phyloP scores from a whole-genome alignment of 495 filamentous ascomycete genomes.

The Xylaria cubensis region DNA sequence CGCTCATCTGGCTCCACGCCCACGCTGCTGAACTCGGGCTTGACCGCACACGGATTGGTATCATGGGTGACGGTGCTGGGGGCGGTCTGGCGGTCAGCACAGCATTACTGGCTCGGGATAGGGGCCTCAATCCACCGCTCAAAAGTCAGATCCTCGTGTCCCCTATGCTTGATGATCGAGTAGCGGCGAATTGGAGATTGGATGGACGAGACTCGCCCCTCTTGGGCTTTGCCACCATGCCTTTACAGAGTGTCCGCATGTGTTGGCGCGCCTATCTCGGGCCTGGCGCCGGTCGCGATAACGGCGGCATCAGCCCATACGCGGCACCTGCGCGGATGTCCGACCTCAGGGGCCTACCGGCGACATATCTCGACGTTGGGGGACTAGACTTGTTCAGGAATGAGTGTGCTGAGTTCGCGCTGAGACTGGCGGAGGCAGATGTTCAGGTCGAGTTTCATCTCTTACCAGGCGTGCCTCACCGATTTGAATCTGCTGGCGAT shows the following conservation, averaged over 20 bases:
- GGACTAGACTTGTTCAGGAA: slow-evolving; percentile 44
- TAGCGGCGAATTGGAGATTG: not conserved
- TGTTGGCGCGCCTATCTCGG: slow-evolving; percentile 34
- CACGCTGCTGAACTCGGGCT: slow-evolving; percentile 30
- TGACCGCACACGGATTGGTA: slow-evolving; percentile 36
- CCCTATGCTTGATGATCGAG: slow-evolving; percentile 43
- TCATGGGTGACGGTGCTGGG: slow-evolving; percentile 42
- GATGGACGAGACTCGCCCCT: slow-evolving; percentile 13
- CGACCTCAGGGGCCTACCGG: slow-evolving; percentile 36
- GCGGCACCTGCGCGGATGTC: slow-evolving; percentile 32
- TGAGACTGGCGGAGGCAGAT: slow-evolving; percentile 40
- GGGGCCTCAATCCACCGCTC: slow-evolving; percentile 30
- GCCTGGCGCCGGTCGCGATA: slow-evolving; percentile 14
- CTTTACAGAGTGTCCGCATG: not conserved
- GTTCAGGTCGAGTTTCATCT: slow-evolving; percentile 51
- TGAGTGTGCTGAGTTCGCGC: slow-evolving; percentile 44
- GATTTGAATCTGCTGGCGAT: slow-evolving; percentile 28
- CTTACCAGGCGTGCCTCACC: slow-evolving; percentile 43
- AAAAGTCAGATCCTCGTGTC: slow-evolving; percentile 37
- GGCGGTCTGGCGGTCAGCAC: slow-evolving; percentile 34
- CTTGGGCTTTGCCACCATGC: slow-evolving; percentile 14
- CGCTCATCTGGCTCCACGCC: slow-evolving; percentile 28
- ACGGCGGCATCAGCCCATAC: slow-evolving; percentile 31
- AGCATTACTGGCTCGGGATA: slow-evolving; percentile 35
- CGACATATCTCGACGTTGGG: slow-evolving; percentile 42